Conservation (phyloP, 176 grass and related monocot species). For the Cenchrus americanus region DNA sequence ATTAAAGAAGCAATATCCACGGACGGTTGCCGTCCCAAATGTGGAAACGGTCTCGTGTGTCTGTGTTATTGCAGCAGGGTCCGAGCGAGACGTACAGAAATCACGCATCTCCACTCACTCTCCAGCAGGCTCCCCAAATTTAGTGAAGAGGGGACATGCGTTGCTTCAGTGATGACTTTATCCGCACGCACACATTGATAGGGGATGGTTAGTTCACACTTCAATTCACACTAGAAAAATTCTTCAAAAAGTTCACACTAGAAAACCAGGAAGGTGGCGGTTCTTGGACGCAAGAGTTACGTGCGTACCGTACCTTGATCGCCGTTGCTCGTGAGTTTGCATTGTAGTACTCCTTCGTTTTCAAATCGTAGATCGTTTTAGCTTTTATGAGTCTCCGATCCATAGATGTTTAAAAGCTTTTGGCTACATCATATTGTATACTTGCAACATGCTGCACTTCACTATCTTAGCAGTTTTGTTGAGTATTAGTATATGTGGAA, state of each 20-base stretch:
- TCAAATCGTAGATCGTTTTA: too few species aligned
- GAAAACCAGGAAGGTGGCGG: not conserved
- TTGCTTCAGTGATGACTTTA: conserved; percentile 26
- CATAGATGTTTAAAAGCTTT: too few species aligned
- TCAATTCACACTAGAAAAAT: not conserved
- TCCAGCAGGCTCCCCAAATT: not conserved
- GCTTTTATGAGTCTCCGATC: too few species aligned
- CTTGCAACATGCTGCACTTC: not conserved
- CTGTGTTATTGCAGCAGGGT: not conserved
- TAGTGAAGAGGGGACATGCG: not conserved
- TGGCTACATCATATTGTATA: not conserved
- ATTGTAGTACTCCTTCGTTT: not conserved
- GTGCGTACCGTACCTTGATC: not conserved
- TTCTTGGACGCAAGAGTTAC: not conserved
- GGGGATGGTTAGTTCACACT: not conserved
- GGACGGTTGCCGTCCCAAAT: conserved; percentile 9
- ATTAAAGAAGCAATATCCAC: conserved; percentile 15
- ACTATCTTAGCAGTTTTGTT: not conserved
- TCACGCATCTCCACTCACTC: not conserved
- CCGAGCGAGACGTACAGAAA: not conserved
- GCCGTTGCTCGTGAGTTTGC: conserved; percentile 31
- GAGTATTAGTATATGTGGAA: not conserved
- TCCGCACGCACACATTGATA: conserved; percentile 1
- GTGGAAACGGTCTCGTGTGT: not conserved
- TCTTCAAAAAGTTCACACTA: not conserved